Evolutionary conservation across 2,329 filamentous ascomycete species (phyloP).

Genomic region (Colletotrichum sp.): DNA sequence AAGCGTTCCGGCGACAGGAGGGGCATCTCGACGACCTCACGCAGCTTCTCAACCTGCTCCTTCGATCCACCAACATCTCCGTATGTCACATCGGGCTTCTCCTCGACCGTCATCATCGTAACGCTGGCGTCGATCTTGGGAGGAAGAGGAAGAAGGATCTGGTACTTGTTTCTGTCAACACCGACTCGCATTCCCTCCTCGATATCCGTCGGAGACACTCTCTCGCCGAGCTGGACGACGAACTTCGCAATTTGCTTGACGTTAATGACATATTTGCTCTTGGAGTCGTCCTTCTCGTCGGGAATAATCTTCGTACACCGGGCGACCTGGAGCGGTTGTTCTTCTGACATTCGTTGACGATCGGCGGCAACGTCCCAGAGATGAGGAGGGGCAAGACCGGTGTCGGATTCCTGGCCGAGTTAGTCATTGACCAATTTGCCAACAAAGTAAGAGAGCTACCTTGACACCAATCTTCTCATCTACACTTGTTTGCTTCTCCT

Average conservation of each 20-base stretch:
- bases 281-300: constrained; percentile 93
- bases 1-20: constrained; percentile 95
- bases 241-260: constrained; percentile 99
- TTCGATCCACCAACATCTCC: constrained; percentile 99
- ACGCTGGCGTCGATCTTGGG: constrained; percentile 99
- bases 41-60: constrained; percentile 98
- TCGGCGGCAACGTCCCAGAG: constrained; percentile 99
- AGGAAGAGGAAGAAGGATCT: constrained; percentile 93
- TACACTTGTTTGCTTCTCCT: constrained; percentile 96
- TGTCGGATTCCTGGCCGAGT: constrained; percentile 84
- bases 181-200: constrained; percentile 99
- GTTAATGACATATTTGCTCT: constrained; percentile 99
- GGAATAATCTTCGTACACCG: constrained; percentile 99
- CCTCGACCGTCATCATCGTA: constrained; percentile 99
- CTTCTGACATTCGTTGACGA: constrained; percentile 97
- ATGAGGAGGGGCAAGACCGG: constrained; percentile 95
- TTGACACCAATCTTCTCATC: constrained; percentile 98
- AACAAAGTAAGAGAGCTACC: constrained; percentile 42
- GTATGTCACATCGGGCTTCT: constrained; percentile 99
- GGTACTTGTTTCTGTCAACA: constrained; percentile 98
- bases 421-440: constrained; percentile 6
- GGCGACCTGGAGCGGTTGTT: constrained; percentile 96
- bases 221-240: constrained; percentile 95
- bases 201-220: constrained; percentile 97
- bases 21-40: constrained; percentile 99